phyloP scores from a whole-genome alignment of 495 filamentous ascomycete species.

The Tuber umbilicatum region DNA sequence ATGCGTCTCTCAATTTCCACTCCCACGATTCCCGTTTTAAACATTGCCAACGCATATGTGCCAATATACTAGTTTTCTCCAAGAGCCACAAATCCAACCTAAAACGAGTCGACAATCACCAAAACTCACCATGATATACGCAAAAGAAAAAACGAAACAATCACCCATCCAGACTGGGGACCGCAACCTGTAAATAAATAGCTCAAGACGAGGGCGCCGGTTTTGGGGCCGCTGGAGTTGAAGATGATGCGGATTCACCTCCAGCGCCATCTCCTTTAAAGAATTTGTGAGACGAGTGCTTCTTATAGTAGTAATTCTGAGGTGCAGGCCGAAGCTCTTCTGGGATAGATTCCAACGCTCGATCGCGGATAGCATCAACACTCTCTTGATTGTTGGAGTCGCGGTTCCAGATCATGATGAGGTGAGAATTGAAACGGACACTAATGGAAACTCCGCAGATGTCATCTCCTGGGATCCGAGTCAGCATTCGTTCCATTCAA shows the following conservation, averaged over 20 bases:
- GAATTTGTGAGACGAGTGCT: conserved; percentile 54
- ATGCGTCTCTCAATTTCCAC: neutral
- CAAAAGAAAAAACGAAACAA: neutral
- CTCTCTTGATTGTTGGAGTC: conserved; percentile 65
- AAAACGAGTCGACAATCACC: neutral
- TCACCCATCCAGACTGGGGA: neutral
- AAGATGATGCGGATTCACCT: neutral
- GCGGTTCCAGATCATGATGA: conserved; percentile 84
- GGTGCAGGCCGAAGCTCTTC: conserved; percentile 60
- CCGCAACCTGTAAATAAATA: neutral
- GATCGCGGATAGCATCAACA: conserved; percentile 61
- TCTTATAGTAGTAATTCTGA: conserved; percentile 57
- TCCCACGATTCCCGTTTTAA: conserved; percentile 6
- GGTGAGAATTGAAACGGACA: conserved; percentile 67
- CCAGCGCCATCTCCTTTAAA: conserved; percentile 44
- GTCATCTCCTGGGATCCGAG: conserved; percentile 57
- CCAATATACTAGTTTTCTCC: neutral
- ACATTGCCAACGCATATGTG: neutral
- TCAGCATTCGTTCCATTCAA: neutral
- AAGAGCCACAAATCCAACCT: neutral
- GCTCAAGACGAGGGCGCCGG: neutral
- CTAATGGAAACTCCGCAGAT: conserved; percentile 68
- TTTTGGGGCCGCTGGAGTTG: neutral
- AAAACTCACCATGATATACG: neutral
- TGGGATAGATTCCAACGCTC: conserved; percentile 62